Evolutionary conservation across 371 early-diverging fungal genomes (phyloP).

Genomic region (Racocetra persica): DNA sequence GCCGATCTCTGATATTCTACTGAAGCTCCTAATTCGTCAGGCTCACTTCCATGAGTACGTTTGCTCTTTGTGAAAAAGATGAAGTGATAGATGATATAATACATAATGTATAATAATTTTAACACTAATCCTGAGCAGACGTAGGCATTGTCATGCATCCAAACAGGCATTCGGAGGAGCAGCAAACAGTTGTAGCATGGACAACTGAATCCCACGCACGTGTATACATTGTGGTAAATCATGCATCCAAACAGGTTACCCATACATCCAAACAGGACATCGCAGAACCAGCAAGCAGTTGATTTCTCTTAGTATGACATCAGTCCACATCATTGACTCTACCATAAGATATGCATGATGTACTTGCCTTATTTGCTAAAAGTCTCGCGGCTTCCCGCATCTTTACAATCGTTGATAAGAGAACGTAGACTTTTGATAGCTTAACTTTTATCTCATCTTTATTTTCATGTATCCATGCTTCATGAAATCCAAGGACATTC

Average conservation of each 20-base stretch:
- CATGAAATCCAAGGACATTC: slow-evolving; percentile 36
- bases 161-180: slow-evolving; percentile 24
- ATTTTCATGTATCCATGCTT: slow-evolving; percentile 37
- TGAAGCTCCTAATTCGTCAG: neutral
- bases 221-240: too few relatives aligned
- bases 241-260: slow-evolving; percentile 14
- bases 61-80: slow-evolving; percentile 27
- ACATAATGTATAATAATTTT: slow-evolving; percentile 23
- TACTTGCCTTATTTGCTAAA: slow-evolving; percentile 34
- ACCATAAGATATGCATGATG: neutral
- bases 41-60: slow-evolving; percentile 20
- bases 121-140: slow-evolving; percentile 9
- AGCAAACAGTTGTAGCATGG: too few relatives aligned
- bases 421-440: slow-evolving; percentile 34
- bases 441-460: slow-evolving; percentile 36
- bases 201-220: too few relatives aligned
- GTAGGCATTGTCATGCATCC: neutral
- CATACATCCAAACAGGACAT: slow-evolving; percentile 41
- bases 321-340: slow-evolving; percentile 27
- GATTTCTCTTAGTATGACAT: slow-evolving; percentile 37
- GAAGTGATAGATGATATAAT: slow-evolving; percentile 7
- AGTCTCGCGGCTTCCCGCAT: slow-evolving; percentile 27
- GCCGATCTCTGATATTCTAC: slow-evolving; percentile 24
- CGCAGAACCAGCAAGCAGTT: slow-evolving; percentile 35
- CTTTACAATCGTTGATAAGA: slow-evolving; percentile 35